Base-by-base conservation (phyloP, 805 yeast species). In the Saturnispora silvae region DNA sequence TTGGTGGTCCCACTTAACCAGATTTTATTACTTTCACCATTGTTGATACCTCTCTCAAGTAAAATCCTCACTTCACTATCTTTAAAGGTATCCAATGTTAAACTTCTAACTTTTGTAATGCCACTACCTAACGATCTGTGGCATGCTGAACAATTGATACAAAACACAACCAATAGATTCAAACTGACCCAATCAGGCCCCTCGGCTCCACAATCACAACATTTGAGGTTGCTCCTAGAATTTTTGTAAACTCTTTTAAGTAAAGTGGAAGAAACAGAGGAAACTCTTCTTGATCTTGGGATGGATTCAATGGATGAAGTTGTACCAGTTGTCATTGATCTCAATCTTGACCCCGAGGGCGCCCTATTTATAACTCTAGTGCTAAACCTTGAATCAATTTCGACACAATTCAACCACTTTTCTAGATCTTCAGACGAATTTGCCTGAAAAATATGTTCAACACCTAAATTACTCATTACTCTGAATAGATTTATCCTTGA, bases 101-200 rank as follows among this genome's bases (percentile, higher is more conserved):
- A 61, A 1, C 95, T 83, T 44, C 83, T 67, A 4, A 87, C 73
- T 52, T 81, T 84, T 5, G 92, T 72, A 4, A 85, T 67, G 45
- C 81, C 86, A 0, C 94, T 68, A 0, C 96, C 96, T 52, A 89
- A 57, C 16, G 84, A 77, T 38, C 96, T 65, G 56, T 87, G 96
- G n/a, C 78, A 76, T 0, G 94, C 86, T 0, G 95, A 77, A 50
- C 97, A 87, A 35, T 77, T 75, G 31, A 84, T 77, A 56, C 97
- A 87, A 19, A 89, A 63, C 3, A 79, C 72, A 20, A 76, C 75
- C 38, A 85, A 57, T 29, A 79, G 57, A 49, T 81, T 86, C 41
- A 84, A 64, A 0, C 95, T 82, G 3, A 89, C 70, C 96, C 96
- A 87, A 46, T 86, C 95, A 11, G 70, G 60, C 13, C 67, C 72